Percentiles rank a stretch among this genome's conserved stretches.
These are phyloP conservation scores for Nicotiana benthamiana DNA, from an alignment of 257 asterid genomes.

Conservation along the genomic window DNA sequence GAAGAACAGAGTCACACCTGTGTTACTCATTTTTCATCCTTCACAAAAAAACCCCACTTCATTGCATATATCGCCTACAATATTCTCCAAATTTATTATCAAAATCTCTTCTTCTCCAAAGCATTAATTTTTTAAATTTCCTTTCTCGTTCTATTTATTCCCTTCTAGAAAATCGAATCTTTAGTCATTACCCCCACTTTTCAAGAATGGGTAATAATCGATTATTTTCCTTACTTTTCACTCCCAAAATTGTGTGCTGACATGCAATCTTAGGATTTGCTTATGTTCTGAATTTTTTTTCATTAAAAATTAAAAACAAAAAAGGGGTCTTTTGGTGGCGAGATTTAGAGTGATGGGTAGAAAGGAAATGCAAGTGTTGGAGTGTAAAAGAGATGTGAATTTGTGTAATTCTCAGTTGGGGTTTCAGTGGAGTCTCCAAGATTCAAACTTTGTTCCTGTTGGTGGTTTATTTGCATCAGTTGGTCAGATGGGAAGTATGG, in stretches of 20 bases:
- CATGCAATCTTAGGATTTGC: conserved; percentile 12
- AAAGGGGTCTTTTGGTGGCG: background rate
- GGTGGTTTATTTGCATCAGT: conserved; percentile 95
- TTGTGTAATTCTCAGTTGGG: conserved; percentile 50
- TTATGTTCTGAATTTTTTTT: background rate
- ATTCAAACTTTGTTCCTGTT: conserved; percentile 36
- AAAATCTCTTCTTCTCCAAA: background rate
- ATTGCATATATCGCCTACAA: background rate
- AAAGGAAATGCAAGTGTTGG: conserved; percentile 38
- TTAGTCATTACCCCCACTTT: conserved; percentile 7
- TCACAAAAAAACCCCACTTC: conserved; percentile 20
- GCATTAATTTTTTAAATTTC: background rate
- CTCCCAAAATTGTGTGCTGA: conserved; percentile 15
- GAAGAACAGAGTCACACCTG: conserved; percentile 30
- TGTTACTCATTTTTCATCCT: conserved; percentile 17
- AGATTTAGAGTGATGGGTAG: conserved; percentile 25
- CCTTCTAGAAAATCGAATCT: conserved; percentile 7
- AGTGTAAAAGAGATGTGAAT: conserved; percentile 36
- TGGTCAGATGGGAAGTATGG: conserved; percentile 54
- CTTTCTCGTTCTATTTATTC: conserved; percentile 5
- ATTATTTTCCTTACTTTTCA: conserved; percentile 13
- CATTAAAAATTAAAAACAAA: background rate
- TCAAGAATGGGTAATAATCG: conserved; percentile 31
- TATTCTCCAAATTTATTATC: conserved; percentile 6
- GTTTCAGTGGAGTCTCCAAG: conserved; percentile 54